A percentile compares a stretch with the other conserved stretches of the same genome.
Conservation (phyloP, 2,329 filamentous ascomycete genomes). For the Exophiala spinifera region DNA sequence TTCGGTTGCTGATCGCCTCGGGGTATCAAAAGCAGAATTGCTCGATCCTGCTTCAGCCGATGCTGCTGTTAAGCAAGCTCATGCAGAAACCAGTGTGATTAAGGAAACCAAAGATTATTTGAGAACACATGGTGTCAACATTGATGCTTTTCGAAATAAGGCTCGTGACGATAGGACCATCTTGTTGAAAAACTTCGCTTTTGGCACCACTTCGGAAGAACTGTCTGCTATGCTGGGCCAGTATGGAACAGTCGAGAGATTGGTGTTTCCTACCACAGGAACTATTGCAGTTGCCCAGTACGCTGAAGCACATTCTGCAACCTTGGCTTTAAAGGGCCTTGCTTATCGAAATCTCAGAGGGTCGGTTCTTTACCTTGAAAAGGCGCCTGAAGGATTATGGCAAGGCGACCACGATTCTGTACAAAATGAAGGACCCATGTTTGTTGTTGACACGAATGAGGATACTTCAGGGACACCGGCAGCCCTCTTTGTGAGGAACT, state of each 20-base stretch:
- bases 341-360: conserved; percentile 90
- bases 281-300: conserved; percentile 95
- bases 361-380: conserved; percentile 88
- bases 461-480: conserved; percentile 43
- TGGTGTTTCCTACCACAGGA: conserved; percentile 88
- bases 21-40: conserved; percentile 84
- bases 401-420: conserved; percentile 30
- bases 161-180: conserved; percentile 84
- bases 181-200: conserved; percentile 91
- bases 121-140: conserved; percentile 77
- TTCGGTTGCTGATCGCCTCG: conserved; percentile 80
- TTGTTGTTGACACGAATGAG: conserved; percentile 33
- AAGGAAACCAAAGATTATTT: conserved; percentile 96
- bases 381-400: conserved; percentile 83
- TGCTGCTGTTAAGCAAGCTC: conserved; percentile 91
- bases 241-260: conserved; percentile 73
- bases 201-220: conserved; percentile 75
- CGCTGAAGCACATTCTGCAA: conserved; percentile 71
- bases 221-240: conserved; percentile 78
- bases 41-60: conserved; percentile 94
- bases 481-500: conserved; percentile 90
- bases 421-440: conserved; percentile 29
- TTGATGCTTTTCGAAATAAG: conserved; percentile 83
- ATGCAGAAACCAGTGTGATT: conserved; percentile 93
- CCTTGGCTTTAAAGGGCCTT: conserved; percentile 76